phyloP scores from a whole-genome alignment of 495 filamentous ascomycete genomes.

The Amphirosellinia nigrospora region DNA sequence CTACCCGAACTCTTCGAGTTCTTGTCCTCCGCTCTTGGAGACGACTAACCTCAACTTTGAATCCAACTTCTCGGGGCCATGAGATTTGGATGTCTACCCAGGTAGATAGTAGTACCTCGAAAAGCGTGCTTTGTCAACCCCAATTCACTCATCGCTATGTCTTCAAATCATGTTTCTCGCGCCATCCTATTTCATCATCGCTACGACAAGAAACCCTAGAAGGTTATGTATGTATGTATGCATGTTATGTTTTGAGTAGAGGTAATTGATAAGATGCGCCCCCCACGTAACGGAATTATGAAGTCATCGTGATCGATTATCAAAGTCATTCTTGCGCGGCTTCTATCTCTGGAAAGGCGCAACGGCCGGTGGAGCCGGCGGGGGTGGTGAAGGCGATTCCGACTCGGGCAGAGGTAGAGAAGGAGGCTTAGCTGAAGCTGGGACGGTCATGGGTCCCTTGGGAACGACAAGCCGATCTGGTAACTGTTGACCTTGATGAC shows the following conservation, averaged over 20 bases:
- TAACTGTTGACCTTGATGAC: constrained; percentile 84
- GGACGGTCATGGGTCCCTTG: constrained; percentile 54
- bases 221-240: constrained; percentile 2
- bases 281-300: constrained; percentile 2
- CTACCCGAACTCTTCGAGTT: not conserved
- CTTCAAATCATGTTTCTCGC: constrained; percentile 15
- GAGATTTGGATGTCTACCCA: not conserved
- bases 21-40: not conserved
- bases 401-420: constrained; percentile 35
- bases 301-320: constrained; percentile 1
- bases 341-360: constrained; percentile 7
- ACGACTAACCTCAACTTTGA: not conserved
- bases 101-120: not conserved
- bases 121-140: not conserved
- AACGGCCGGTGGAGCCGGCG: constrained; percentile 25
- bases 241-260: not conserved
- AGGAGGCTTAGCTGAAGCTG: constrained; percentile 38
- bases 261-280: not conserved
- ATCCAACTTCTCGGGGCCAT: not conserved
- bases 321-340: not conserved
- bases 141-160: constrained; percentile 9
- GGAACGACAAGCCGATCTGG: constrained; percentile 56
- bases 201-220: not conserved
- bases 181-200: constrained; percentile 1
- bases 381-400: constrained; percentile 26